A percentile compares a stretch with the other conserved stretches of the same genome.
phyloP scores from a whole-genome alignment of 768 basidiomycete species.

The Rossbeevera mucosa region DNA sequence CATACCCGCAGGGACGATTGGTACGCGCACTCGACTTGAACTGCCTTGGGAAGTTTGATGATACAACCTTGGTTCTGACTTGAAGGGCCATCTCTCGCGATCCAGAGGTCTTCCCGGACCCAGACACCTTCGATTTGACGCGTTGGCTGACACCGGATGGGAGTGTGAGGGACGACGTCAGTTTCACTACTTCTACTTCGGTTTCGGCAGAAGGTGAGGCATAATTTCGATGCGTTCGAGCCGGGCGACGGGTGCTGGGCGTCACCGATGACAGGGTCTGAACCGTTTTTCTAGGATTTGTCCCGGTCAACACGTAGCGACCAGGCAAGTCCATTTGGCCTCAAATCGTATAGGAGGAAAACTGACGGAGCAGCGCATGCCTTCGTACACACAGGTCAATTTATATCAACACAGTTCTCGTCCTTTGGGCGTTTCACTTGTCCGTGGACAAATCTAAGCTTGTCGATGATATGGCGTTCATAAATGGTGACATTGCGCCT shows the following conservation, averaged over 20 bases:
- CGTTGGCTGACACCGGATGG: slow-evolving; percentile 26
- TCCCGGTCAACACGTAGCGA: slow-evolving; percentile 52
- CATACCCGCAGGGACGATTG: slow-evolving; percentile 21
- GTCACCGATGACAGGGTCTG: neutral
- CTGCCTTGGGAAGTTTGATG: neutral
- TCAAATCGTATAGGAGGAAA: neutral
- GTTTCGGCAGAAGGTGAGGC: slow-evolving; percentile 40
- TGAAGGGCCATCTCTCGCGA: slow-evolving; percentile 35
- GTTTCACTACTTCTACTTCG: slow-evolving; percentile 49
- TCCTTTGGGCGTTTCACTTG: slow-evolving; percentile 58
- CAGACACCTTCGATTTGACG: slow-evolving; percentile 33
- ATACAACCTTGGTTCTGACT: neutral
- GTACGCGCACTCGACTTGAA: neutral
- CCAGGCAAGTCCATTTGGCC: slow-evolving; percentile 25
- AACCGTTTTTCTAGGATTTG: slow-evolving; percentile 41
- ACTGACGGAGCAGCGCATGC: neutral
- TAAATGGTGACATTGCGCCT: slow-evolving; percentile 33
- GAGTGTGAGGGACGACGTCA: slow-evolving; percentile 40
- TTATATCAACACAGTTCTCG: slow-evolving; percentile 53
- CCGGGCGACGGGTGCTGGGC: neutral
- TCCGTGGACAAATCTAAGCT: slow-evolving; percentile 41
- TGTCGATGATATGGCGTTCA: slow-evolving; percentile 55
- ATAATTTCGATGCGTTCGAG: neutral
- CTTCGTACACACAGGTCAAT: slow-evolving; percentile 41
- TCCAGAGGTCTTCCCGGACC: slow-evolving; percentile 34